Evolutionary conservation across 2,329 filamentous ascomycete species (phyloP), one percentile per base, ranked within the genome.

Genomic region (Aspergillus texensis): DNA sequence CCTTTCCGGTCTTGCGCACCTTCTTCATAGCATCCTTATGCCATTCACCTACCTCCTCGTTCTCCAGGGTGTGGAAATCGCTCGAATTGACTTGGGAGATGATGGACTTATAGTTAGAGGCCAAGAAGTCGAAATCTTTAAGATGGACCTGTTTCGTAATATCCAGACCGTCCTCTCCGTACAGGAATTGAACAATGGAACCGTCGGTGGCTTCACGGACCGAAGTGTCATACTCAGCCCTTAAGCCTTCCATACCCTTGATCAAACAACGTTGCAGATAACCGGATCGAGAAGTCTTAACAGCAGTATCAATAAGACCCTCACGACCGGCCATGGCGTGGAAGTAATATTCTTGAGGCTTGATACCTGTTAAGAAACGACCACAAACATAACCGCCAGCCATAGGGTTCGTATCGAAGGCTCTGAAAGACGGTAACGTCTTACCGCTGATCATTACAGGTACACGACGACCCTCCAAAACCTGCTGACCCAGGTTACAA

Each of bases 261-360:
- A 99, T 96, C 66, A 99, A 85, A 85, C 95, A 99, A 75, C 96
- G 87, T 77, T 99, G 95, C 58, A 99, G 84, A 75, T 99, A 99
- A 65, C 95, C 96, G 32, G 95, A 98, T 74, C 95, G 90, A 11
- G 94, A 96, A 1, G 95, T 99, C 82, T 99, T 99, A 78, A 99
- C 95, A 67, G 95, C 95, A 24, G 95, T 99, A 85, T 99, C 95
- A 75, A 99, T 99, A 68, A 99, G 83, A 84, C 95, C 95, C 85
- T 99, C 96, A 81, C 95, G 89, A 71, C 96, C 96, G 74, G 94
- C 95, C 96, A 99, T 99, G 79, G 96, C 93, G 86, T 99, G 95
- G 84, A 99, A 99, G 78, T 94, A 99, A 78, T 97, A 99, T 77
- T 99, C 96, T 74, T 99, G 95, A 5, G 95, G 95, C 60, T 94